phyloP scores from a whole-genome alignment of 208 protist genomes.

The Wallacemonas sp. region DNA sequence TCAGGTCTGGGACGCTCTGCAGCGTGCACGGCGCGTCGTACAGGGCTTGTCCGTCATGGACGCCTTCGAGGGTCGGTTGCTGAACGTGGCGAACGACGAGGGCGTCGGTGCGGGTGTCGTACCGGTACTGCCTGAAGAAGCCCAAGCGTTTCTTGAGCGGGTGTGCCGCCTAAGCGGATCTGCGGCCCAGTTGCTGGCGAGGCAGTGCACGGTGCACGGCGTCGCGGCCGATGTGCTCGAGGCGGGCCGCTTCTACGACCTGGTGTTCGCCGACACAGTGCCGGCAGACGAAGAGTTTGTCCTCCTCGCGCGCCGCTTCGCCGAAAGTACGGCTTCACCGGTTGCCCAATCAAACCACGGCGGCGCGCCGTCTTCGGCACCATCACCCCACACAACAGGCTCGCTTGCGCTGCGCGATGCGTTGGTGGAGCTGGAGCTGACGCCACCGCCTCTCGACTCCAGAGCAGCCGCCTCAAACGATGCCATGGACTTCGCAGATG shows the following conservation, averaged over 20 bases:
- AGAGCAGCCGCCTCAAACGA: background rate
- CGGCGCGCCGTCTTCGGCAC: background rate
- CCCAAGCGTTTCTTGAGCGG: slow-evolving; percentile 21
- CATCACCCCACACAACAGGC: slow-evolving; percentile 41
- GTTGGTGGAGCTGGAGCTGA: slow-evolving; percentile 16
- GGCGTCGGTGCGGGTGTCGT: slow-evolving; percentile 13
- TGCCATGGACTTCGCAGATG: slow-evolving; percentile 19
- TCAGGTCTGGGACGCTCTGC: slow-evolving; percentile 17
- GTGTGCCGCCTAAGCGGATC: slow-evolving; percentile 40
- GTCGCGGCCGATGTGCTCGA: background rate
- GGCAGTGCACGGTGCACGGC: slow-evolving; percentile 17
- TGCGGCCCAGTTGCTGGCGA: slow-evolving; percentile 41
- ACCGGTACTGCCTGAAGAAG: slow-evolving; percentile 22
- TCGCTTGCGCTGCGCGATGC: slow-evolving; percentile 45
- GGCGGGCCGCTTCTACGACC: slow-evolving; percentile 36
- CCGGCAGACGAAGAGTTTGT: slow-evolving; percentile 57
- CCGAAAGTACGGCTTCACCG: slow-evolving; percentile 47
- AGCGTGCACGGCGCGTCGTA: slow-evolving; percentile 12
- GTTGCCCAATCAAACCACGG: background rate
- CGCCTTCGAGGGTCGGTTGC: slow-evolving; percentile 36
- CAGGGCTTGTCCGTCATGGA: slow-evolving; percentile 25
- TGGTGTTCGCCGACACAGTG: slow-evolving; percentile 48
- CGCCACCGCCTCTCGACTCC: background rate
- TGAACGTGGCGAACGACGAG: slow-evolving; percentile 16
- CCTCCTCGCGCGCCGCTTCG: slow-evolving; percentile 58